These are phyloP conservation scores for Boletus tomentosulus DNA, from an alignment of 768 basidiomycete genomes.

Conservation along the genomic window DNA sequence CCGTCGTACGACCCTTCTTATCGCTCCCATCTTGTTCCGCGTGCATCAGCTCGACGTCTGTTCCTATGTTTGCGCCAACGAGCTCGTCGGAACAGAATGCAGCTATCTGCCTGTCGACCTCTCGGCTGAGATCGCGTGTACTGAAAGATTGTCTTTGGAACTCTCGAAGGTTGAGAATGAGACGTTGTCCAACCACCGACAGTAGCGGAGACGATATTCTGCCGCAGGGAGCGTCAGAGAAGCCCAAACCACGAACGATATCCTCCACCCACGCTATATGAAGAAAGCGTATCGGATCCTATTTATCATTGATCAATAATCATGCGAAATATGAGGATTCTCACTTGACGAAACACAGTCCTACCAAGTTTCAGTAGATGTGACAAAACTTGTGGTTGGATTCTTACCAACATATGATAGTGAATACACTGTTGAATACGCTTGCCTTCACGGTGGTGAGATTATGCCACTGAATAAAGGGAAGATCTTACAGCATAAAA, in stretches of 20 bases:
- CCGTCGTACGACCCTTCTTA: background rate
- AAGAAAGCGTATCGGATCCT: constrained; percentile 13
- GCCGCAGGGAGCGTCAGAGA: background rate
- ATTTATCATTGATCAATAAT: background rate
- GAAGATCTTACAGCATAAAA: constrained; percentile 4
- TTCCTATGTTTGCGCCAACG: background rate
- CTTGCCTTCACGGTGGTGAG: background rate
- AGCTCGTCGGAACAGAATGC: background rate
- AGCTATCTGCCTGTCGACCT: constrained; percentile 17
- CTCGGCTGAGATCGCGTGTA: constrained; percentile 10
- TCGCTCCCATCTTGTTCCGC: background rate
- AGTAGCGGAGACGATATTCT: constrained; percentile 15
- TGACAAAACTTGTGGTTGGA: background rate
- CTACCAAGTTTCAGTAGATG: background rate
- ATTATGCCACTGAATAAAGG: background rate
- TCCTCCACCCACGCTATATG: background rate
- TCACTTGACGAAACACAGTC: constrained; percentile 4
- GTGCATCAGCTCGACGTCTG: background rate
- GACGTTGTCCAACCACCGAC: constrained; percentile 15
- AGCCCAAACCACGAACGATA: no score
- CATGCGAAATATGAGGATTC: background rate
- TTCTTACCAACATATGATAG: constrained; percentile 13
- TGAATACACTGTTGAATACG: constrained; percentile 1
- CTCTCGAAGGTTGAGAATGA: constrained; percentile 16
- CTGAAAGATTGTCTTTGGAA: background rate